phyloP scores from a whole-genome alignment of 2,329 filamentous ascomycete genomes.

The Ophiosphaerella narmari region DNA sequence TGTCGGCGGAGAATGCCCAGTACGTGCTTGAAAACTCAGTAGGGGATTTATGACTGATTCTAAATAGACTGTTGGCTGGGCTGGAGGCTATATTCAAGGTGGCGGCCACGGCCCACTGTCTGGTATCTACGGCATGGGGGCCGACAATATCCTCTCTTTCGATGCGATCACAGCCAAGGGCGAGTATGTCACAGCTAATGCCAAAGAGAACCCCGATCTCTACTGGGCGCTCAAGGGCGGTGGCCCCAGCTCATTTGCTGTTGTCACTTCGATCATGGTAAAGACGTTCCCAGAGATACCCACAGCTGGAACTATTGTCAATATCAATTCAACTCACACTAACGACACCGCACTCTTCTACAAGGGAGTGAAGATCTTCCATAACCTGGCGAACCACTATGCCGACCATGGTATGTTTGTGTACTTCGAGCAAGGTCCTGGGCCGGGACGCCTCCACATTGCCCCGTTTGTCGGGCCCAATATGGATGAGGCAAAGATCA shows the following conservation, averaged over 20 bases:
- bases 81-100: constrained; percentile 50
- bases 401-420: constrained; percentile 41
- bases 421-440: constrained; percentile 38
- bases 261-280: constrained; percentile 38
- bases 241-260: constrained; percentile 38
- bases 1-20: constrained; percentile 45
- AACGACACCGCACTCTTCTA: constrained; percentile 35
- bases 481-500: constrained; percentile 34
- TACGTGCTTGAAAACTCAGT: constrained; percentile 9
- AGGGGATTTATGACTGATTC: constrained; percentile 2
- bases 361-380: constrained; percentile 39
- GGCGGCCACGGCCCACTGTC: constrained; percentile 51
- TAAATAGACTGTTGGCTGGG: constrained; percentile 44
- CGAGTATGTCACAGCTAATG: constrained; percentile 37
- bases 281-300: constrained; percentile 43
- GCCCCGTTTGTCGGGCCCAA: constrained; percentile 41
- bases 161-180: constrained; percentile 47
- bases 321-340: constrained; percentile 44
- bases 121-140: constrained; percentile 44
- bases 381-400: constrained; percentile 42
- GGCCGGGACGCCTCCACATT: constrained; percentile 35
- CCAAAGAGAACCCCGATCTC: constrained; percentile 42
- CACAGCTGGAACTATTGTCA: constrained; percentile 37
- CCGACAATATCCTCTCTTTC: constrained; percentile 46
- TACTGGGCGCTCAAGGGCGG: constrained; percentile 45